A percentile compares a stretch with the other conserved stretches of the same genome.
phyloP scores from a whole-genome alignment of 192 early-diverging fungal genomes.

The Paraglomus brasilianum region DNA sequence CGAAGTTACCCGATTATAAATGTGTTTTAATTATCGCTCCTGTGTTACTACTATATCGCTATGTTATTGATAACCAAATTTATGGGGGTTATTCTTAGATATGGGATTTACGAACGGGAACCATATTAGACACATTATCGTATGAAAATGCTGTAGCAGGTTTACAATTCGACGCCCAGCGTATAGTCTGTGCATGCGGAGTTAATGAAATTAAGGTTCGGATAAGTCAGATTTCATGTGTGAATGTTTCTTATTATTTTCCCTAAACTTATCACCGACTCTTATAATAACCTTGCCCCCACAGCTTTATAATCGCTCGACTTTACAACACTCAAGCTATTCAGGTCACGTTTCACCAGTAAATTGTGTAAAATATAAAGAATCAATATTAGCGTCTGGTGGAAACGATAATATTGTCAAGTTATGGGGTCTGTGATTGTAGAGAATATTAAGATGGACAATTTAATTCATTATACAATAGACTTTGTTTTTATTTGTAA shows the following conservation, averaged over 20 bases:
- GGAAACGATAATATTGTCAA: conserved; percentile 63
- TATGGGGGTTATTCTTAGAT: conserved; percentile 38
- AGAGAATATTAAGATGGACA: not conserved
- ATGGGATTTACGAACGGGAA: conserved; percentile 77
- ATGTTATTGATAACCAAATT: not conserved
- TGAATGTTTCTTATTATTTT: not conserved
- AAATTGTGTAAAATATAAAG: conserved; percentile 46
- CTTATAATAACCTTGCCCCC: not conserved
- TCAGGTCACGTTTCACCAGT: conserved; percentile 47
- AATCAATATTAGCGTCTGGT: conserved; percentile 56
- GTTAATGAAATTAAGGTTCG: conserved; percentile 30
- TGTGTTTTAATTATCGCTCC: not conserved
- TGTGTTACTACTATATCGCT: no score
- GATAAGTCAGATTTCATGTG: not conserved
- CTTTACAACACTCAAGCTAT: conserved; percentile 61
- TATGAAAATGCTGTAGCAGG: conserved; percentile 56
- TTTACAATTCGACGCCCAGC: conserved; percentile 52
- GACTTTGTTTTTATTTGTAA: no score
- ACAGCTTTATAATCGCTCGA: conserved; percentile 58
- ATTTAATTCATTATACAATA: no score
- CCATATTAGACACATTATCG: conserved; percentile 53
- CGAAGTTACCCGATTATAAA: not conserved
- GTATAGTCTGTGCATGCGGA: conserved; percentile 56
- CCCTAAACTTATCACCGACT: not conserved
- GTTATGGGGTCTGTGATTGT: conserved; percentile 58